Evolutionary conservation across 176 grass and related monocot species (phyloP).

Genomic region (Hyparrhenia diplandra): DNA sequence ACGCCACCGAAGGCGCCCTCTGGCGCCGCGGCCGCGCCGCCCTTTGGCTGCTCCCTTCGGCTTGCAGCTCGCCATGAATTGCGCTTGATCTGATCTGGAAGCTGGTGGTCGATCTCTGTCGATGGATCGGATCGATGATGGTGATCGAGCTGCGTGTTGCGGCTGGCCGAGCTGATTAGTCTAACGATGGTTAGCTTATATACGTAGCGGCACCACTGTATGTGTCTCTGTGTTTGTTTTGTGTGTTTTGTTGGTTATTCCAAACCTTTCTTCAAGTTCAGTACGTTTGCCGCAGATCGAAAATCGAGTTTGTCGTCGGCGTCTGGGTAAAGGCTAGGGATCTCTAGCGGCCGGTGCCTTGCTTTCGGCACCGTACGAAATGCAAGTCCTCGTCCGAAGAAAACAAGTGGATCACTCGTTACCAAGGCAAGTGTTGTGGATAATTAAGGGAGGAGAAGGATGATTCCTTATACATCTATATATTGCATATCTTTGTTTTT

Average conservation of each 20-base stretch:
- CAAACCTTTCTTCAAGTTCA: slow-evolving; percentile 49
- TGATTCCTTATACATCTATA: too few relatives aligned
- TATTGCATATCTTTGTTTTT: too few relatives aligned
- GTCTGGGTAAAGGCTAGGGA: not conserved
- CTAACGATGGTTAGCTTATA: not conserved
- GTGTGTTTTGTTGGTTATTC: slow-evolving; percentile 36
- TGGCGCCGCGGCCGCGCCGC: not conserved
- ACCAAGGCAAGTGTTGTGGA: not conserved
- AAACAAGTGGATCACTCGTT: not conserved
- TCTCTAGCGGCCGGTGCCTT: not conserved
- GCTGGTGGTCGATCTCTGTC: not conserved
- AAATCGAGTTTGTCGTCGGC: not conserved
- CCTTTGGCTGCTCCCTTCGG: not conserved
- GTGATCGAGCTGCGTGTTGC: not conserved
- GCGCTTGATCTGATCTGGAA: not conserved
- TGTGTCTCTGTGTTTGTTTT: not conserved
- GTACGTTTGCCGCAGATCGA: not conserved
- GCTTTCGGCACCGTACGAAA: not conserved
- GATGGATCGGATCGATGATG: not conserved
- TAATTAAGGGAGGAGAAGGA: too few relatives aligned
- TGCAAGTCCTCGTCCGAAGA: not conserved
- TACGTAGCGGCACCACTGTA: not conserved
- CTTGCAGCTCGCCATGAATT: slow-evolving; percentile 11
- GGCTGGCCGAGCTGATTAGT: not conserved
- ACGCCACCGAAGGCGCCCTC: not conserved